phyloP scores from a whole-genome alignment of 768 basidiomycete species.

The Pleurotus sapidus region DNA sequence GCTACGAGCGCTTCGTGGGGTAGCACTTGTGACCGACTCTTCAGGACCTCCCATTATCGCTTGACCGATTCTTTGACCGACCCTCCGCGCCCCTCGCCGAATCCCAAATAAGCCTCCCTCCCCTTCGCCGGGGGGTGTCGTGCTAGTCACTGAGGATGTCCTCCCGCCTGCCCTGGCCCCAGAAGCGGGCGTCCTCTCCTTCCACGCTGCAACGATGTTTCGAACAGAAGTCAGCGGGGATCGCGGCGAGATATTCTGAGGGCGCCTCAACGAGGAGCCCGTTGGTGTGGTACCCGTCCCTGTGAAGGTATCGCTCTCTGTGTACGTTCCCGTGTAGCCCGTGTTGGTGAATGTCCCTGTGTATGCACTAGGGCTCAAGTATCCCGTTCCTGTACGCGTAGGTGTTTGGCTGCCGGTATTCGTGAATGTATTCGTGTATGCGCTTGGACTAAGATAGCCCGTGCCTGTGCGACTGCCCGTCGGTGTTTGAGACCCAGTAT shows the following conservation, averaged over 20 bases:
- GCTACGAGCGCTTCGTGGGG: conserved; percentile 28
- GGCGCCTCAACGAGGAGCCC: conserved; percentile 51
- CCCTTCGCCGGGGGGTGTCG: conserved; percentile 29
- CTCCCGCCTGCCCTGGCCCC: conserved; percentile 27
- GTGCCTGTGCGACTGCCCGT: conserved; percentile 19
- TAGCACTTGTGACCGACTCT: conserved; percentile 19
- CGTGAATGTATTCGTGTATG: conserved; percentile 34
- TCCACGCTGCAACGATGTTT: conserved; percentile 80
- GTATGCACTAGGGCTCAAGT: conserved; percentile 32
- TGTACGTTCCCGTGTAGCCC: conserved; percentile 28
- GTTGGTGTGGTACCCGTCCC: conserved; percentile 47
- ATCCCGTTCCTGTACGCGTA: conserved; percentile 24
- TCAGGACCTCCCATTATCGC: conserved; percentile 16
- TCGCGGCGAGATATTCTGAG: conserved; percentile 58
- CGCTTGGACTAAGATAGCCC: conserved; percentile 31
- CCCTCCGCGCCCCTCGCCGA: conserved; percentile 38
- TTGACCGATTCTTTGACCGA: conserved; percentile 32
- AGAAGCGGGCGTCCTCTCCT: conserved; percentile 64
- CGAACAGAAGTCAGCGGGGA: conserved; percentile 73
- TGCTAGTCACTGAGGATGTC: conserved; percentile 33
- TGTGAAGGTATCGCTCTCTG: conserved; percentile 28
- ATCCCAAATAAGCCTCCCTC: conserved; percentile 51
- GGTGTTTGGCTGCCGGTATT: conserved; percentile 18
- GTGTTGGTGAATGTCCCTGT: conserved; percentile 22
- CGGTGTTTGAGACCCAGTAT: conserved; percentile 8